These are phyloP conservation scores for Claviceps sorghi DNA, from an alignment of 2,329 filamentous ascomycete genomes.

Conservation along the genomic window DNA sequence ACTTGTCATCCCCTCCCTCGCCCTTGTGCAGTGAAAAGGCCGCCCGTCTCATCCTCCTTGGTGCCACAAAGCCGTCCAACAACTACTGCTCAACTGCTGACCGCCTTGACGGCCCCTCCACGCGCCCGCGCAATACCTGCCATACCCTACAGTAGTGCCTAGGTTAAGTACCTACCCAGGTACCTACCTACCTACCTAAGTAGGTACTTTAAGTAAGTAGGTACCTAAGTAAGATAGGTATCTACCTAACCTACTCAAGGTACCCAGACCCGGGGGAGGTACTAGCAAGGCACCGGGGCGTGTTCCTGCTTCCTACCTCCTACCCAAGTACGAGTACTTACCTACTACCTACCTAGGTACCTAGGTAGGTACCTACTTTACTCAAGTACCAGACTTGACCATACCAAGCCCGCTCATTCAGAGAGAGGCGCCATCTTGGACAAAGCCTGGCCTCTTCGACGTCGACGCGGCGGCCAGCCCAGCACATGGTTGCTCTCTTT, in stretches of 20 bases:
- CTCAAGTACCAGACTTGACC: no score
- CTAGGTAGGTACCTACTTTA: no score
- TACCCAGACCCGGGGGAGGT: no score
- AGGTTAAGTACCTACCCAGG: neutral
- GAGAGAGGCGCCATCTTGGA: neutral
- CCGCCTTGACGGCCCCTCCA: conserved; percentile 1
- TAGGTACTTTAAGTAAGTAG: neutral
- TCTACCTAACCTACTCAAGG: no score
- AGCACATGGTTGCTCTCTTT: neutral
- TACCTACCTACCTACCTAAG: neutral
- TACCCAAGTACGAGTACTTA: no score
- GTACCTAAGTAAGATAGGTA: no score
- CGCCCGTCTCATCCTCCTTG: neutral
- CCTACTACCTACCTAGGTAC: no score
- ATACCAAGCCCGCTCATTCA: neutral
- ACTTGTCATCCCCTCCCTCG: neutral
- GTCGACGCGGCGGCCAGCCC: neutral
- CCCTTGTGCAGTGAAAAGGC: neutral
- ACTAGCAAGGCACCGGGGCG: no score
- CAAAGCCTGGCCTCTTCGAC: neutral
- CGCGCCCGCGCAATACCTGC: neutral
- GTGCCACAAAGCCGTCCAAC: neutral
- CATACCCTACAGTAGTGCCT: no score
- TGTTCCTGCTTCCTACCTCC: no score
- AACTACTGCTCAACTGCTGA: conserved; percentile 1